A percentile compares a stretch with the other conserved stretches of the same genome.
These are phyloP conservation scores for Rugonectria rugulosa DNA, from an alignment of 2,329 filamentous ascomycete genomes.

Conservation along the genomic window DNA sequence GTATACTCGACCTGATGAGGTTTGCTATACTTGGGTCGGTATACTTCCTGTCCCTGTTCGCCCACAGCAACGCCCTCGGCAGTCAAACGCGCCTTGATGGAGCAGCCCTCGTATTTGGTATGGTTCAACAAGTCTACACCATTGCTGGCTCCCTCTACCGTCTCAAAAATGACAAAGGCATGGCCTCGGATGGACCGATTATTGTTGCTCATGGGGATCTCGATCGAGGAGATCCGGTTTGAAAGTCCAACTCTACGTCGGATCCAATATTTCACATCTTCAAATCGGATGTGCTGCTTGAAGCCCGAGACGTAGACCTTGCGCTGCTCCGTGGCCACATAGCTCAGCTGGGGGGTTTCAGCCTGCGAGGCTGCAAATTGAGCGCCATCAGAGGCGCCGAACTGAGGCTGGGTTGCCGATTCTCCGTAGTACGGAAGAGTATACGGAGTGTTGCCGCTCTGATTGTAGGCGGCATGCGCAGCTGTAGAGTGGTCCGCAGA, in stretches of 20 bases:
- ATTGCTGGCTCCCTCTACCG: constrained; percentile 27
- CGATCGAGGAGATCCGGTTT: constrained; percentile 33
- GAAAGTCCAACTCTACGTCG: constrained; percentile 31
- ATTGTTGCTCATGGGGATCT: constrained; percentile 35
- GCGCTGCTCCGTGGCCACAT: constrained; percentile 24
- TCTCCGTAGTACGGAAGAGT: constrained; percentile 27
- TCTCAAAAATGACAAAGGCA: constrained; percentile 37
- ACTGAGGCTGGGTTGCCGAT: constrained; percentile 13
- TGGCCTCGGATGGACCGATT: constrained; percentile 38
- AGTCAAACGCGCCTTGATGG: constrained; percentile 34
- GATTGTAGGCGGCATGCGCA: constrained; percentile 22
- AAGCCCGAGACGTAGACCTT: constrained; percentile 40
- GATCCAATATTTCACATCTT: constrained; percentile 41
- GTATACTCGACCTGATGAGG: not conserved
- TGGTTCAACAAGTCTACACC: constrained; percentile 38
- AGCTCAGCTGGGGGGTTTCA: constrained; percentile 2
- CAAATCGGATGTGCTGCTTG: constrained; percentile 27
- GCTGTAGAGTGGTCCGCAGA: constrained; percentile 5
- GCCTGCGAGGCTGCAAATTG: not conserved
- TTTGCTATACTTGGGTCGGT: constrained; percentile 2
- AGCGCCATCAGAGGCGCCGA: not conserved
- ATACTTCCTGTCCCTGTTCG: not conserved
- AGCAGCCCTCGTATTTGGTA: constrained; percentile 36
- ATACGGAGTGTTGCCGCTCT: constrained; percentile 23
- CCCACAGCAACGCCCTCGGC: constrained; percentile 25